Conservation (phyloP, 768 basidiomycete genomes). For the Lactarius pseudohatsudake region DNA sequence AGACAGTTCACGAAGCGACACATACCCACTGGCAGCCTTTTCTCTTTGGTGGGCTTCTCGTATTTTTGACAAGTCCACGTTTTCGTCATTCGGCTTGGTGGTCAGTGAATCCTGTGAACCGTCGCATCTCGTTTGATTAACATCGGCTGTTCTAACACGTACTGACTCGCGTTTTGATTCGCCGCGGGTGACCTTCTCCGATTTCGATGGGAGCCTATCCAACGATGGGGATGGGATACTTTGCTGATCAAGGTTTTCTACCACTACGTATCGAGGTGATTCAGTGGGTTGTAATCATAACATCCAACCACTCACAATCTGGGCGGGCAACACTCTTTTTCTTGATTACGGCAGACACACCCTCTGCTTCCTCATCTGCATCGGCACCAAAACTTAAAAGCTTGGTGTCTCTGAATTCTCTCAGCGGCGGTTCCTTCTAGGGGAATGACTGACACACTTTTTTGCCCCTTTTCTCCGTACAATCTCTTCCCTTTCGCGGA, state of each 20-base stretch:
- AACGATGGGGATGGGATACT: slow-evolving; percentile 22
- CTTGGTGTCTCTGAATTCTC: slow-evolving; percentile 69
- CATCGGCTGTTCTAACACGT: background rate
- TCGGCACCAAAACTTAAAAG: slow-evolving; percentile 86
- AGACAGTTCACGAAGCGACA: slow-evolving; percentile 1
- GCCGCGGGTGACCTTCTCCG: slow-evolving; percentile 1
- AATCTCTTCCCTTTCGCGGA: slow-evolving; percentile 76
- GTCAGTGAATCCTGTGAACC: slow-evolving; percentile 33
- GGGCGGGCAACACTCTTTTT: slow-evolving; percentile 84
- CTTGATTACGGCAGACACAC: slow-evolving; percentile 55
- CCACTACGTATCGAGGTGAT: slow-evolving; percentile 32
- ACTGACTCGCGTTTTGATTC: slow-evolving; percentile 17
- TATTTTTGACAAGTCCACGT: slow-evolving; percentile 73
- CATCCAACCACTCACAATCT: slow-evolving; percentile 58
- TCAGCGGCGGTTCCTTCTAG: background rate
- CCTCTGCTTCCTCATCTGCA: slow-evolving; percentile 60
- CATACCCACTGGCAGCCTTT: slow-evolving; percentile 59
- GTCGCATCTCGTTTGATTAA: slow-evolving; percentile 3
- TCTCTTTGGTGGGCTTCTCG: slow-evolving; percentile 75
- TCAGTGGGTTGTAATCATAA: background rate
- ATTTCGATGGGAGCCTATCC: slow-evolving; percentile 14
- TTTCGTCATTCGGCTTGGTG: slow-evolving; percentile 44
- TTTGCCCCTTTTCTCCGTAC: slow-evolving; percentile 75
- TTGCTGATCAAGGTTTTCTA: slow-evolving; percentile 37
- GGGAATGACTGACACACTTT: slow-evolving; percentile 47